These are phyloP conservation scores for Abelmoschus esculentus DNA, from an alignment of 345 rosid species.

Conservation along the genomic window DNA sequence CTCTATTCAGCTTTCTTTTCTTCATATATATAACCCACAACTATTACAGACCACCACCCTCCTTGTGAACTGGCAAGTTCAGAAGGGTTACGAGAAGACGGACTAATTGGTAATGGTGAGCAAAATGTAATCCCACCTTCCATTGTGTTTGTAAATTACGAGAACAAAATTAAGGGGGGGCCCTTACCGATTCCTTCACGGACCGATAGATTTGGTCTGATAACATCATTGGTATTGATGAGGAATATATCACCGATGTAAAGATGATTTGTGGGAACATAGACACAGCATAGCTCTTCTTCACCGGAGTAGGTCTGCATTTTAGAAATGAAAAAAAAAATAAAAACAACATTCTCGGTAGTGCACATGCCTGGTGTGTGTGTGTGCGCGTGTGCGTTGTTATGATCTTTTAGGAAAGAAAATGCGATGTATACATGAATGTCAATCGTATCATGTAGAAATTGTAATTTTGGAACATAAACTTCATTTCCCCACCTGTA, in stretches of 20 bases:
- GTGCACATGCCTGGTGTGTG: background rate
- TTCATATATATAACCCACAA: background rate
- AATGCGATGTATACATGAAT: background rate
- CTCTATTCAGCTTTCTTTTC: background rate
- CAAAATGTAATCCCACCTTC: background rate
- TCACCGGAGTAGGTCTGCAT: constrained; percentile 82
- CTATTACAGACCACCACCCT: background rate
- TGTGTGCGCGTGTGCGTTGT: background rate
- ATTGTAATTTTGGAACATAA: background rate
- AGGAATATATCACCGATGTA: constrained; percentile 97
- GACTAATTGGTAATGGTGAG: background rate
- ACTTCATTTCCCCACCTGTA: constrained; percentile 50
- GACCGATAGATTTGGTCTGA: constrained; percentile 89
- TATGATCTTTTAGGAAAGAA: background rate
- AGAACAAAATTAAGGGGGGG: background rate
- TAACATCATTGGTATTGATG: constrained; percentile 68
- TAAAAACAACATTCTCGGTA: background rate
- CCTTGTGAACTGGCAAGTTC: background rate
- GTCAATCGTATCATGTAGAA: background rate
- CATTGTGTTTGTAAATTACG: too few relatives aligned
- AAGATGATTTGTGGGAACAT: constrained; percentile 96
- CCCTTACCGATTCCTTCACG: constrained; percentile 95
- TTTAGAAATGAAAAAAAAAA: background rate
- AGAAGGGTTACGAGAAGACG: background rate
- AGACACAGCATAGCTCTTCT: constrained; percentile 91